phyloP scores from a whole-genome alignment of 1,139 yeast species.

The Saccharomyces hybrid region DNA sequence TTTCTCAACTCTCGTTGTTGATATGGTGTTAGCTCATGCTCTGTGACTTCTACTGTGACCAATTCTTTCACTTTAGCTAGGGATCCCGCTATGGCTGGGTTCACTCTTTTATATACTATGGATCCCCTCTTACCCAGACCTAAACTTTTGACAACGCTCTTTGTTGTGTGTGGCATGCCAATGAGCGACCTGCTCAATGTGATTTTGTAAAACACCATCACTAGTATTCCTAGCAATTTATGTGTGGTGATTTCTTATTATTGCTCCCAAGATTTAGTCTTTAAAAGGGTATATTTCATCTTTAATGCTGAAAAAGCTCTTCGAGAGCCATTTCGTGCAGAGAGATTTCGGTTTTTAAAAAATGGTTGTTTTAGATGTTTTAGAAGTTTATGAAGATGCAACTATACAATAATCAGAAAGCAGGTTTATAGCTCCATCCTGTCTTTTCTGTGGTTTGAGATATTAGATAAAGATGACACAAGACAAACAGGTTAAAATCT shows the following conservation, averaged over 20 bases:
- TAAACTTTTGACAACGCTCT: slow-evolving; percentile 58
- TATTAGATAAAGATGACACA: no score
- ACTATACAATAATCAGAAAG: no score
- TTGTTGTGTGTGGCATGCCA: slow-evolving; percentile 67
- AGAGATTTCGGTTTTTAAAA: no score
- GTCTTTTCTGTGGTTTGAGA: no score
- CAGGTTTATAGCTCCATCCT: no score
- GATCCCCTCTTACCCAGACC: slow-evolving; percentile 74
- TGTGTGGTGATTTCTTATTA: not conserved
- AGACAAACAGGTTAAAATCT: not conserved
- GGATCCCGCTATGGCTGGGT: slow-evolving; percentile 79
- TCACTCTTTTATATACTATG: slow-evolving; percentile 62
- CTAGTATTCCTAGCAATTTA: not conserved
- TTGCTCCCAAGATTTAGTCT: no score
- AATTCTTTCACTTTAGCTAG: slow-evolving; percentile 78
- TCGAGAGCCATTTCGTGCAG: no score
- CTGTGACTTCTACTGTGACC: slow-evolving; percentile 74
- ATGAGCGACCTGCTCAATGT: slow-evolving; percentile 76
- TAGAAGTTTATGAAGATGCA: no score
- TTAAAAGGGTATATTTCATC: not conserved
- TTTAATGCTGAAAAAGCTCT: not conserved
- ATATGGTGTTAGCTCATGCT: slow-evolving; percentile 40
- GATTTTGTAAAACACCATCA: slow-evolving; percentile 52
- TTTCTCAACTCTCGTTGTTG: slow-evolving; percentile 53
- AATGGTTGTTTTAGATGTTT: no score